A percentile compares a stretch with the other conserved stretches of the same genome.
Conservation (phyloP, 345 rosid species). For the Firmiana major region DNA sequence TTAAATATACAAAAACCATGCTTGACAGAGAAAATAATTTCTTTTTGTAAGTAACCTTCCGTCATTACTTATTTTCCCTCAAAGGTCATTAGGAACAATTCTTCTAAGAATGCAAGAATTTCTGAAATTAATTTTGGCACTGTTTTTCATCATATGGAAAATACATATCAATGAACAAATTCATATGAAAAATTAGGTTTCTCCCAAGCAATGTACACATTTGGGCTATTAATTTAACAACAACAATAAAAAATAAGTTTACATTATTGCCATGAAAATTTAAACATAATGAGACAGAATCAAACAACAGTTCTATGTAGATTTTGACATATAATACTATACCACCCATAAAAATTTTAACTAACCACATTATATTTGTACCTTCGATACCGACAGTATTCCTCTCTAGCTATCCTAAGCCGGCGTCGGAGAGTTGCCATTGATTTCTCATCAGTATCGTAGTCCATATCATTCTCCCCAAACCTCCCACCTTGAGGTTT, state of each 20-base stretch:
- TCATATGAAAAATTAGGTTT: background rate
- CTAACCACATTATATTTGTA: slow-evolving; percentile 18
- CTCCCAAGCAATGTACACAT: background rate
- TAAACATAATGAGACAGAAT: background rate
- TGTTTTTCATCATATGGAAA: background rate
- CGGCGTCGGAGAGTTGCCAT: slow-evolving; percentile 79
- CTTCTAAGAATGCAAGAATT: background rate
- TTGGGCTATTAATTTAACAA: background rate
- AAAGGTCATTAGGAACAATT: background rate
- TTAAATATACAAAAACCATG: background rate
- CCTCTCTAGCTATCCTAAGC: slow-evolving; percentile 70
- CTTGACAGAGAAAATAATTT: background rate
- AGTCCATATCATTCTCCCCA: slow-evolving; percentile 90
- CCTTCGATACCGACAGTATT: slow-evolving; percentile 73
- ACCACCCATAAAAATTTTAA: background rate
- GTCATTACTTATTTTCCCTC: background rate
- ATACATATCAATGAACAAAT: background rate
- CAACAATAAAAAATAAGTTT: background rate
- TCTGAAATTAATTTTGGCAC: background rate
- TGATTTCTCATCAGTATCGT: slow-evolving; percentile 76
- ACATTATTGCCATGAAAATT: background rate
- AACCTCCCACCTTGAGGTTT: slow-evolving; percentile 83
- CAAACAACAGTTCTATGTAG: background rate
- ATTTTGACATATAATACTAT: background rate
- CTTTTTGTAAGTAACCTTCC: background rate